Percentiles rank a stretch among this genome's conserved stretches.
These are phyloP conservation scores for Candida ascalaphidarum DNA, from an alignment of 805 yeast genomes.

Conservation along the genomic window DNA sequence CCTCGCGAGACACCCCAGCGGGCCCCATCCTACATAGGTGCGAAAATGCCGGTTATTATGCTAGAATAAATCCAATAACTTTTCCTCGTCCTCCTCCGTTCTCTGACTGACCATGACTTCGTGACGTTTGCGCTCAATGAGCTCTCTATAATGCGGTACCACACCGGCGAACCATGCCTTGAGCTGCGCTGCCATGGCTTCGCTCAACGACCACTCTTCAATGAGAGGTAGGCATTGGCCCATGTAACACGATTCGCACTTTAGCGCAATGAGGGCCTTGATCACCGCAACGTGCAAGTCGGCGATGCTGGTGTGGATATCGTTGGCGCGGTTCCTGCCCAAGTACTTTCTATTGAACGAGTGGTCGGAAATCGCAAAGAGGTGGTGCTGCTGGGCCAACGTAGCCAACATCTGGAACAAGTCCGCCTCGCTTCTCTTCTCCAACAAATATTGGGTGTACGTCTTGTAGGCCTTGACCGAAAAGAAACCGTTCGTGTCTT, in stretches of 20 bases:
- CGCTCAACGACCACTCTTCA: constrained; percentile 28
- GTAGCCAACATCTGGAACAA: constrained; percentile 14
- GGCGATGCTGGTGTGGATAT: constrained; percentile 5
- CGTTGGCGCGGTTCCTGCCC: constrained; percentile 1
- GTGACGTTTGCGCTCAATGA: constrained; percentile 14
- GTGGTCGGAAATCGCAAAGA: constrained; percentile 5
- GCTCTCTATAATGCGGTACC: constrained; percentile 11
- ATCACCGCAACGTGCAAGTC: constrained; percentile 13
- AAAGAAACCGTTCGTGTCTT: constrained; percentile 13
- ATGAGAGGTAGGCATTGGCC: constrained; percentile 23
- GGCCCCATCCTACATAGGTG: too few species aligned
- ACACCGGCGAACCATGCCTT: constrained; percentile 13
- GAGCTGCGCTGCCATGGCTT: constrained; percentile 16
- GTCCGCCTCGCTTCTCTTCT: constrained; percentile 8
- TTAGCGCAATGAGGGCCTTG: constrained; percentile 16
- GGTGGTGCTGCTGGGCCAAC: constrained; percentile 6
- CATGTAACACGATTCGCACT: constrained; percentile 16
- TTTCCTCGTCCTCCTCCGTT: constrained; percentile 16
- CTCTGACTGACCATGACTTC: constrained; percentile 14
- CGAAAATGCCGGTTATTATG: too few species aligned
- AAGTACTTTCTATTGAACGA: constrained; percentile 11
- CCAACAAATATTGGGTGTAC: constrained; percentile 15
- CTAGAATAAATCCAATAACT: constrained; percentile 22
- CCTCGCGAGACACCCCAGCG: too few species aligned
- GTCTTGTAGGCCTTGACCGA: constrained; percentile 14